A percentile compares a stretch with the other conserved stretches of the same genome.
Evolutionary conservation across 2,329 filamentous ascomycete species (phyloP).

Genomic region (Coniochaeta hoffmannii): DNA sequence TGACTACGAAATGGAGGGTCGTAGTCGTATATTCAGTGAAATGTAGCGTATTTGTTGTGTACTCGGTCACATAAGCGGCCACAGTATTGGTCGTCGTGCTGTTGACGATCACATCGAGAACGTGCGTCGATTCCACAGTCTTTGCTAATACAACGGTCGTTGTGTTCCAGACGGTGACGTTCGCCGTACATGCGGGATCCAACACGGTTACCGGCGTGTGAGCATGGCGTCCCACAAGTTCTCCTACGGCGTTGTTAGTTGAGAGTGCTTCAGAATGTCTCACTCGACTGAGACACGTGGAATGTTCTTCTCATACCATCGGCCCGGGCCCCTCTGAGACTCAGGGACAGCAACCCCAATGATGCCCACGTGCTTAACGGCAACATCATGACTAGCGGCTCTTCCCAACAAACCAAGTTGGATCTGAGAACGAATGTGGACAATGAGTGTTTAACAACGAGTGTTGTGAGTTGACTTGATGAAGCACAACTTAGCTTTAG

Average conservation of each 20-base stretch:
- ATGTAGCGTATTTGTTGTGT: constrained; percentile 10
- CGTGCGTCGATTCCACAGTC: neutral
- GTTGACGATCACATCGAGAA: constrained; percentile 7
- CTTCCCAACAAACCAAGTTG: constrained; percentile 8
- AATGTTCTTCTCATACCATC: constrained; percentile 12
- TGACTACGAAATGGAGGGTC: constrained; percentile 10
- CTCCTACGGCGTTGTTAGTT: constrained; percentile 2
- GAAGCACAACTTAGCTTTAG: constrained; percentile 9
- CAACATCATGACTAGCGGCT: constrained; percentile 14
- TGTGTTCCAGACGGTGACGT: constrained; percentile 10
- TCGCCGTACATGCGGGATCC: constrained; percentile 3
- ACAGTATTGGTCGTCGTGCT: constrained; percentile 8
- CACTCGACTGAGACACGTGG: neutral
- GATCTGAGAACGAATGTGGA: constrained; percentile 13
- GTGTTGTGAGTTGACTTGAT: neutral
- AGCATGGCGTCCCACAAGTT: neutral
- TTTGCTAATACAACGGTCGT: constrained; percentile 6
- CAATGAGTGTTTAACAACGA: constrained; percentile 6
- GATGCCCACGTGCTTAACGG: constrained; percentile 9
- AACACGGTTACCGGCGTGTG: neutral
- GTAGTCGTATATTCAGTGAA: constrained; percentile 12
- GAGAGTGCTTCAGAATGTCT: neutral
- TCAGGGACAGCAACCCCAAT: constrained; percentile 14
- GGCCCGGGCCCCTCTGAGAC: constrained; percentile 9
- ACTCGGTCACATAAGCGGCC: constrained; percentile 8